Conservation (phyloP, 345 rosid species). For the Linum usitatissimum region DNA sequence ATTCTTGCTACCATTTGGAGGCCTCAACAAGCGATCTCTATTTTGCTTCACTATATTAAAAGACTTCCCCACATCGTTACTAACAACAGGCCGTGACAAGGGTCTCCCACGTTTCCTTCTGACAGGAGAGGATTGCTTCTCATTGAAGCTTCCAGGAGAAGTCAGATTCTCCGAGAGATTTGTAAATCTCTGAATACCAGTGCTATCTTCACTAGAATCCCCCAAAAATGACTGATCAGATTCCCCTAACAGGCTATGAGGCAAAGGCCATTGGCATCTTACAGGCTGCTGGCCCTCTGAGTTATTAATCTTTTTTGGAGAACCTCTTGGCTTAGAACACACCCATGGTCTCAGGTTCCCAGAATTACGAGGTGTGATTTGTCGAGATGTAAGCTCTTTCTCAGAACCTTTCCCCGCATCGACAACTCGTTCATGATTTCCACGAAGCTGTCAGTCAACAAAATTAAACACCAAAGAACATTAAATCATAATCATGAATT, state of each 20-base stretch:
- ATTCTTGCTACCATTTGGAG: slow-evolving; percentile 24
- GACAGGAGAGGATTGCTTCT: slow-evolving; percentile 24
- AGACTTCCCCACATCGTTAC: slow-evolving; percentile 17
- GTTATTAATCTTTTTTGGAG: slow-evolving; percentile 37
- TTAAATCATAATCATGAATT: neutral
- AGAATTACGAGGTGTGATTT: slow-evolving; percentile 32
- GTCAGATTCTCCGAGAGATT: slow-evolving; percentile 25
- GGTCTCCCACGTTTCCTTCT: slow-evolving; percentile 31
- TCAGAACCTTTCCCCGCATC: slow-evolving; percentile 29
- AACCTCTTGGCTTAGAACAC: slow-evolving; percentile 47
- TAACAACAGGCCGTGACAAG: slow-evolving; percentile 17
- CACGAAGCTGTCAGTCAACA: slow-evolving; percentile 29
- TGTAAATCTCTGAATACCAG: slow-evolving; percentile 23
- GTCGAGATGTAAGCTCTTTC: slow-evolving; percentile 22
- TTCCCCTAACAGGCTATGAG: slow-evolving; percentile 37
- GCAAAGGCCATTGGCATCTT: slow-evolving; percentile 34
- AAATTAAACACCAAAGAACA: too few relatives aligned
- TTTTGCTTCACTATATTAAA: slow-evolving; percentile 20
- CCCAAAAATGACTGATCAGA: slow-evolving; percentile 29
- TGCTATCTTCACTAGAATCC: slow-evolving; percentile 27
- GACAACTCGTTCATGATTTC: slow-evolving; percentile 26
- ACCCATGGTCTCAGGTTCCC: slow-evolving; percentile 51
- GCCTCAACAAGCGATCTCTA: slow-evolving; percentile 18
- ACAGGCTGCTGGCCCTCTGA: slow-evolving; percentile 27
- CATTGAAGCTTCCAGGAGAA: slow-evolving; percentile 22